A percentile compares a stretch with the other conserved stretches of the same genome.
Conservation (phyloP, 2,329 filamentous ascomycete genomes). For the Ascochyta koolunga region DNA sequence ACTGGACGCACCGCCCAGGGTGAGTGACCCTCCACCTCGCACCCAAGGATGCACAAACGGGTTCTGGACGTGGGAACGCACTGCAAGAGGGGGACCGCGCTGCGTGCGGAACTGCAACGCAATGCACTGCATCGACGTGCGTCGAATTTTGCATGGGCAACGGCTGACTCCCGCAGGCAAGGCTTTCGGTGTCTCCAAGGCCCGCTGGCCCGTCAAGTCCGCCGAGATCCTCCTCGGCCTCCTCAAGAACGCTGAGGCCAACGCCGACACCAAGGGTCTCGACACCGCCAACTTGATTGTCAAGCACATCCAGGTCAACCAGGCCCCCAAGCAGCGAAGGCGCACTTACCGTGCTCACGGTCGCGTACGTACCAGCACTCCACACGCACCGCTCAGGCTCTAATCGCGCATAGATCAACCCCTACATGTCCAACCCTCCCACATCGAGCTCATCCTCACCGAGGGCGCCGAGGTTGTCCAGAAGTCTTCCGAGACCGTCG, state of each 20-base stretch:
- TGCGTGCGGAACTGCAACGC: not conserved
- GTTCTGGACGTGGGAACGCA: not conserved
- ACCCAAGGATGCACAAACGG: not conserved
- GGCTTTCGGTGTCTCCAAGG: constrained; percentile 96
- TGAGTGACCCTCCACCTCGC: constrained; percentile 61
- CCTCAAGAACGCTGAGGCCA: constrained; percentile 62
- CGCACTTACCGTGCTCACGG: constrained; percentile 99
- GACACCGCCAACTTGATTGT: constrained; percentile 95
- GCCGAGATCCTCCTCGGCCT: constrained; percentile 97
- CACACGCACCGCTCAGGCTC: constrained; percentile 1
- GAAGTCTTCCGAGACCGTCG: constrained; percentile 76
- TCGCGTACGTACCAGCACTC: constrained; percentile 74
- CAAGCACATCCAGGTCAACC: constrained; percentile 99
- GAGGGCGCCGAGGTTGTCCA: constrained; percentile 95
- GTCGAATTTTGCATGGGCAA: constrained; percentile 6
- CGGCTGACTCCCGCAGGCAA: constrained; percentile 71
- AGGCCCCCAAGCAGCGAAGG: constrained; percentile 98
- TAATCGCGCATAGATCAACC: constrained; percentile 79
- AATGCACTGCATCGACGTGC: not conserved
- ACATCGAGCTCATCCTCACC: constrained; percentile 99
- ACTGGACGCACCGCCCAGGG: constrained; percentile 97
- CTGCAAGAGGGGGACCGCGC: constrained; percentile 6
- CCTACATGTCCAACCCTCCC: constrained; percentile 99
- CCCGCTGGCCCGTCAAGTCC: constrained; percentile 99
- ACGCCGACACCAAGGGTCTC: constrained; percentile 56